Base-by-base conservation (phyloP, 345 rosid genomes). In the Lumnitzera littorea region DNA sequence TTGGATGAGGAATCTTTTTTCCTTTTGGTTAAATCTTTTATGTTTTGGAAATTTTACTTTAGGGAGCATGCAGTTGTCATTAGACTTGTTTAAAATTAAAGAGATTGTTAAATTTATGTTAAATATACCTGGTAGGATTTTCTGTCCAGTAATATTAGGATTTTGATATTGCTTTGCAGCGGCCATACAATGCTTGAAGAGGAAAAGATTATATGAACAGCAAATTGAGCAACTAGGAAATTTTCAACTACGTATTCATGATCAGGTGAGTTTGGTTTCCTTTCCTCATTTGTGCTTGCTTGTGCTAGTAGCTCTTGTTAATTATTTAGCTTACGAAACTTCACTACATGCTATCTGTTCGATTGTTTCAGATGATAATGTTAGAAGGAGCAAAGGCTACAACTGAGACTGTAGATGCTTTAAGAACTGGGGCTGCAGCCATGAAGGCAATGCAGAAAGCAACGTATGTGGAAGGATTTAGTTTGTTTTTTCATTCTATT, bases 401-500 rank as follows among this genome's bases (percentile, higher is more conserved):
- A 0, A 90, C 97, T 0, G 99, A 94, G 70, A 90, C 96, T 48
- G 99, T 94, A 15, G 99, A 88, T 83, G 99, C 96, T 25, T 74
- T 90, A 72, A 84, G 99, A 70, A 86, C 96, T 58, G 99, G 99
- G 64, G 99, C 99, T 58, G 36, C 91, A 66, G 83, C 99, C 5
- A 90, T 94, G 99, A 94, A 90, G 80, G 91, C 96, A 27, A 94
- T 94, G 97, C 96, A 85, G 82, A 85, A 89, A 76, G 92, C 91
- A 57, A 87, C 91, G 95, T 91, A 76, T 55, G 91, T 81, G 43
- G 7, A 36, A 36, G 5, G 3, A 36, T 41, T 17, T 17, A 55
- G 27, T 55, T 61, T 57, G 50, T 16, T 48, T 24, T 53, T 14
- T 43, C 57, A 27, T 47, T 27, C 50, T 29, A 25, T 16, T 11